Conservation (phyloP, 495 filamentous ascomycete species). For the Aspergillus coremiiformis region DNA sequence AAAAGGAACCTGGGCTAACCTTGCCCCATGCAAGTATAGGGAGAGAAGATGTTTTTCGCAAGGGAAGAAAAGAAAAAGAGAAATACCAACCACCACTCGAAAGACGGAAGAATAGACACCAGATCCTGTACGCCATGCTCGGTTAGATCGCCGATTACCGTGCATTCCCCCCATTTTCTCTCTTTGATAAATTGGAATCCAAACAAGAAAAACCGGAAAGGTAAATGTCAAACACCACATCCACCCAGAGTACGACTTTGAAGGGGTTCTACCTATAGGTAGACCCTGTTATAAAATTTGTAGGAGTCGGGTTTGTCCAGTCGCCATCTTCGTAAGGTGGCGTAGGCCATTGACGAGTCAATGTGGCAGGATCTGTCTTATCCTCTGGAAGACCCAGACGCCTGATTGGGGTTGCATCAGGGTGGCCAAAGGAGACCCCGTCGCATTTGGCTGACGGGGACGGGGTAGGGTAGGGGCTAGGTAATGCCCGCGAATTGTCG, state of each 20-base stretch:
- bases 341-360: constrained; percentile 81
- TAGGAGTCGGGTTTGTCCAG: constrained; percentile 74
- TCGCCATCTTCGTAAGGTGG: constrained; percentile 88
- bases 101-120: constrained; percentile 20
- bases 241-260: background rate
- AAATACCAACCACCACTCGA: constrained; percentile 17
- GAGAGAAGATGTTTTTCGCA: constrained; percentile 8
- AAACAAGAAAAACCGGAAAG: constrained; percentile 11
- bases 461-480: constrained; percentile 85
- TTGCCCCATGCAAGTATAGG: constrained; percentile 15
- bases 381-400: constrained; percentile 51
- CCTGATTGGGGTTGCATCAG: constrained; percentile 40
- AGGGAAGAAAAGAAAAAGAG: constrained; percentile 19
- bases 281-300: constrained; percentile 61
- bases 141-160: constrained; percentile 23
- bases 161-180: constrained; percentile 23
- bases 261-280: constrained; percentile 37
- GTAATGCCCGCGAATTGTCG: constrained; percentile 46
- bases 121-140: constrained; percentile 34
- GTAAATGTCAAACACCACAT: constrained; percentile 14
- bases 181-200: constrained; percentile 16
- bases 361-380: constrained; percentile 49
- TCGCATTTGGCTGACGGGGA: constrained; percentile 82
- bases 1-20: constrained; percentile 18
- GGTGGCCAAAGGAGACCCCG: constrained; percentile 57